Evolutionary conservation across 768 basidiomycete genomes (phyloP).

Genomic region (Xanthoconium stramineum): DNA sequence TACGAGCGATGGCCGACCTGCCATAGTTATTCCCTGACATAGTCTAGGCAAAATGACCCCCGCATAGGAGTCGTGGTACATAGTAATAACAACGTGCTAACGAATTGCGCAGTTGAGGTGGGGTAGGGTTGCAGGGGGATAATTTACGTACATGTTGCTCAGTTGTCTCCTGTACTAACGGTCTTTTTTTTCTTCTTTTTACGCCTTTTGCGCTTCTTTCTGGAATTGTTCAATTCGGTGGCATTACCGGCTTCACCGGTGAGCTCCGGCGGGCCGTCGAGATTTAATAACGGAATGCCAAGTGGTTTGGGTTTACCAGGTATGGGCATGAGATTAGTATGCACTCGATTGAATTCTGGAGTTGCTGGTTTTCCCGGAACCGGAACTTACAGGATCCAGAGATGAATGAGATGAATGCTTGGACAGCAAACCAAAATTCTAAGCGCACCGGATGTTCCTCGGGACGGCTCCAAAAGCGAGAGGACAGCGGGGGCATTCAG

Average conservation of each 20-base stretch:
- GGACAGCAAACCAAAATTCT: constrained; percentile 4
- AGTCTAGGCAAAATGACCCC: background rate
- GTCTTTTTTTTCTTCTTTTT: constrained; percentile 49
- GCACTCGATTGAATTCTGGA: constrained; percentile 3
- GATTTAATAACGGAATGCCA: constrained; percentile 50
- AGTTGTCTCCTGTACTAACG: constrained; percentile 17
- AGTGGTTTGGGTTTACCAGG: constrained; percentile 13
- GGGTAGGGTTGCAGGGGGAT: background rate
- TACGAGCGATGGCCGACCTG: background rate
- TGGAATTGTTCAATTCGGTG: constrained; percentile 31
- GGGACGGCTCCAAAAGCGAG: constrained; percentile 2
- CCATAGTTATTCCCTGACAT: background rate
- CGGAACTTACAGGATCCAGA: constrained; percentile 14
- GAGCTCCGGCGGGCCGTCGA: constrained; percentile 44
- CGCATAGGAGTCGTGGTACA: background rate
- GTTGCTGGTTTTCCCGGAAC: constrained; percentile 5
- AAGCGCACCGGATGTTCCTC: constrained; percentile 18
- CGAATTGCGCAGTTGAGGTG: background rate
- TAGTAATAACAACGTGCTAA: background rate
- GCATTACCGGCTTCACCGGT: constrained; percentile 12
- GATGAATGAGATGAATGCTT: constrained; percentile 12
- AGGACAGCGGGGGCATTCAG: background rate
- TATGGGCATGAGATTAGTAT: background rate
- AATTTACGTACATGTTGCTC: constrained; percentile 17
- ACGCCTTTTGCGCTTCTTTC: constrained; percentile 52